Evolutionary conservation across 768 basidiomycete species (phyloP).

Genomic region (Macrolepiota fuliginosa): DNA sequence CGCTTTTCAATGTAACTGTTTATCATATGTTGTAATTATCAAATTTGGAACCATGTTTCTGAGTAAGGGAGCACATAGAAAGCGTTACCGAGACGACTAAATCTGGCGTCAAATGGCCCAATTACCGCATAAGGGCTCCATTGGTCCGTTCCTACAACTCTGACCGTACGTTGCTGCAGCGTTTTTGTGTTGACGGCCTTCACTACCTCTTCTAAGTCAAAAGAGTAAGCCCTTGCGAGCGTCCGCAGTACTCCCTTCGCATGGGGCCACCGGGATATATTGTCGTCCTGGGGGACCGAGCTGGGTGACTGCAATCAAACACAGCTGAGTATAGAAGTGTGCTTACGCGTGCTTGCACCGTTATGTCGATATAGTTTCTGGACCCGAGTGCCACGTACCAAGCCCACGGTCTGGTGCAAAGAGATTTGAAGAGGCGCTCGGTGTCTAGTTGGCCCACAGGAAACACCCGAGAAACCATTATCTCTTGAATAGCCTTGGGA

Average conservation of each 20-base stretch:
- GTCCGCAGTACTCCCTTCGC: background rate
- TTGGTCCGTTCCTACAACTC: background rate
- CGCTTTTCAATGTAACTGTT: too few relatives aligned
- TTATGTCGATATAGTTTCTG: background rate
- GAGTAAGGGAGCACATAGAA: background rate
- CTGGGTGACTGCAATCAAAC: background rate
- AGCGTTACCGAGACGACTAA: background rate
- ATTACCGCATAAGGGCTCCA: background rate
- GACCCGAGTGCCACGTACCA: background rate
- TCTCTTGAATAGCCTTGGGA: background rate
- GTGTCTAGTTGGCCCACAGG: too few relatives aligned
- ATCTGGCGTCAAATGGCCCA: background rate
- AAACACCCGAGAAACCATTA: background rate
- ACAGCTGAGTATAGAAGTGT: background rate
- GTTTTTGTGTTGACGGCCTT: too few relatives aligned
- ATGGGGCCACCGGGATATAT: background rate
- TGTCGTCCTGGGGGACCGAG: background rate
- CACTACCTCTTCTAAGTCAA: background rate
- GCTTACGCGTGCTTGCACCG: background rate
- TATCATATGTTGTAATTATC: too few relatives aligned
- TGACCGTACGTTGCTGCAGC: background rate
- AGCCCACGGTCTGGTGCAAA: background rate
- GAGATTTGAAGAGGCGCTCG: background rate
- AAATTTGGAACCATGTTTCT: background rate
- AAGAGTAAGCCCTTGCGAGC: background rate